phyloP scores from a whole-genome alignment of 2,329 filamentous ascomycete genomes.

The Cladorrhinum sp. region DNA sequence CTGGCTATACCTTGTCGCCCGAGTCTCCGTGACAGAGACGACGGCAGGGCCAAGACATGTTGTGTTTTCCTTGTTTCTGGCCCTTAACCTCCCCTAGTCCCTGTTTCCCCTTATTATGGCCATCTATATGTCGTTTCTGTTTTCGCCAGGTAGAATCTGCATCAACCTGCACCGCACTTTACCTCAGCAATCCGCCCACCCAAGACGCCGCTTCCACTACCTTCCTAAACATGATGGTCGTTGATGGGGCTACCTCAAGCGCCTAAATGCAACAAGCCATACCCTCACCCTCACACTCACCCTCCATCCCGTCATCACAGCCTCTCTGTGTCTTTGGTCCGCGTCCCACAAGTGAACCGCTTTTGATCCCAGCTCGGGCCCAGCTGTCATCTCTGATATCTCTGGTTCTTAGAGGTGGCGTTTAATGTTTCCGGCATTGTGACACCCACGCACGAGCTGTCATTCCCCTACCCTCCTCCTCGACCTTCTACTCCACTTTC shows the following conservation, averaged over 20 bases:
- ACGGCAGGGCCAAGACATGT: constrained; percentile 9
- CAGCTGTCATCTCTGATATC: constrained; percentile 19
- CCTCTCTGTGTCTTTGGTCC: too few species aligned
- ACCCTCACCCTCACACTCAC: constrained; percentile 13
- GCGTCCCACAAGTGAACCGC: neutral
- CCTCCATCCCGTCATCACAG: constrained; percentile 19
- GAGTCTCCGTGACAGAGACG: neutral
- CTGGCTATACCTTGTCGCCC: constrained; percentile 5
- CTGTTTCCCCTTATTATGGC: neutral
- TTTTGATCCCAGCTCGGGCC: constrained; percentile 13
- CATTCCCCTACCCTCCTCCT: neutral
- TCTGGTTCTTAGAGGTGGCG: neutral
- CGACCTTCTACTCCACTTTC: constrained; percentile 2
- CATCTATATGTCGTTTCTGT: neutral
- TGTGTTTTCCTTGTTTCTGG: constrained; percentile 17
- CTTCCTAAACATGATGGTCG: constrained; percentile 24
- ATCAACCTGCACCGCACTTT: neutral
- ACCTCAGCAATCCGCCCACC: neutral
- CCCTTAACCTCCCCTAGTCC: constrained; percentile 1
- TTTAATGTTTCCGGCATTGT: constrained; percentile 17
- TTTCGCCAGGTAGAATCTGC: neutral
- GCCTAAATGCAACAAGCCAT: constrained; percentile 25
- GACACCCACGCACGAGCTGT: neutral
- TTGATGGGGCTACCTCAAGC: constrained; percentile 26
- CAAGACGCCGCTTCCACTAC: constrained; percentile 13